Base-by-base conservation (phyloP, 108 stramenopile genomes). In the Stephanodiscus minutulus region DNA sequence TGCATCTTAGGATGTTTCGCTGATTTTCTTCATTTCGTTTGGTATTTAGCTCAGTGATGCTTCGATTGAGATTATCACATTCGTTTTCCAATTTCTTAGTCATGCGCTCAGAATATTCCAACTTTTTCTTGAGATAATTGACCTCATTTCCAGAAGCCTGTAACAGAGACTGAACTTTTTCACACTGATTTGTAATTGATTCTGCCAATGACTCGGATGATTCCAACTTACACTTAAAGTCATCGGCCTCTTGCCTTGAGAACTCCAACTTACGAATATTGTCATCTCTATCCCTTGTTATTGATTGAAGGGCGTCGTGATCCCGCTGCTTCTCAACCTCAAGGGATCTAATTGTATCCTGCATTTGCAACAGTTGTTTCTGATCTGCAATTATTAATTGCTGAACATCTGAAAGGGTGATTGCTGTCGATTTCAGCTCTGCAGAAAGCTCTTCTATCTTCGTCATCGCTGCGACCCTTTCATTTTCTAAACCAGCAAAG, bases 21-120 rank as follows among this genome's bases (percentile, higher is more conserved):
- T 68, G 54, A 43, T 57, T 68, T 68, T 68, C 66, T 13, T 48
- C 66, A 12, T 68, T 55, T 24, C 53, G n/a, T 55, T 68, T 68
- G 7, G 54, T 27, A n/a, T 35, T 55, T 8, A 68, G 53, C 33
- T 54, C 66, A 21, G 35, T 37, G 20, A 68, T 55, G 20, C 36
- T 41, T 24, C 55, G 37, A 25, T 20, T 55, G 54, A 56, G 55
- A 15, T 43, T 37, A 5, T 57, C 66, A 10, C 54, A 54, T 56
- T 54, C 36, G 5, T 68, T 37, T 28, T n/a, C 54, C 36, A 68
- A 28, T 43, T 37, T 21, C 20, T 39, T 27, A 46, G 27, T 24
- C 21, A 55, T 17, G 21, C 35, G 24, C 22, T 56, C 66, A 13
- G 54, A 54, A 68, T 53, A 24, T 35, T 55, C 66, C 21, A 56